Evolutionary conservation across 768 basidiomycete genomes (phyloP).

Genomic region (Boletales sp.): DNA sequence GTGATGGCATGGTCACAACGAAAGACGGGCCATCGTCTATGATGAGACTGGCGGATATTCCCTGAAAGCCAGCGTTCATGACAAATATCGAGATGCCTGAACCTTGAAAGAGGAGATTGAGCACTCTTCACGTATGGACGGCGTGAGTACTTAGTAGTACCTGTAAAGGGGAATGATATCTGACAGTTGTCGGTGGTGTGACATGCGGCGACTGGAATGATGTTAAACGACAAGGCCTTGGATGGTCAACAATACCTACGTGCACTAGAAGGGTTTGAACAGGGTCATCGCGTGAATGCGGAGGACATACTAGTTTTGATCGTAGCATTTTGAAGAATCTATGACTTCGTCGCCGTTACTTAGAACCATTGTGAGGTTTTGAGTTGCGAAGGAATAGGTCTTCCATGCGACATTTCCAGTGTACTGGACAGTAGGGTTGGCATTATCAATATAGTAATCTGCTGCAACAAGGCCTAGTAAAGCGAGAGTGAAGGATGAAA

Average conservation of each 20-base stretch:
- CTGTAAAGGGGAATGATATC: conserved; percentile 14
- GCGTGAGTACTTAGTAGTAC: not conserved
- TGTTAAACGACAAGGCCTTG: not conserved
- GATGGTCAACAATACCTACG: conserved; percentile 3
- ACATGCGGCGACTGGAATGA: conserved; percentile 9
- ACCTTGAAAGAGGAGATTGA: conserved; percentile 4
- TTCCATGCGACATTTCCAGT: not conserved
- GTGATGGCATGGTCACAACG: conserved; percentile 1
- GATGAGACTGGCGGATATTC: conserved; percentile 6
- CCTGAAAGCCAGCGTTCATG: conserved; percentile 10
- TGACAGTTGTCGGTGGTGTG: not conserved
- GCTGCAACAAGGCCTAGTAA: not conserved
- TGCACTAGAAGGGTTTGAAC: not conserved
- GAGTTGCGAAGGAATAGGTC: conserved; percentile 1
- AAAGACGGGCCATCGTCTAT: conserved; percentile 6
- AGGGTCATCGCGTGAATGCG: too few relatives aligned
- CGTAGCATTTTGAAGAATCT: conserved; percentile 13
- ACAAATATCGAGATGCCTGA: conserved; percentile 16
- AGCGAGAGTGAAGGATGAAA: not conserved
- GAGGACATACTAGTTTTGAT: conserved; percentile 11
- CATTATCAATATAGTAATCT: conserved; percentile 14
- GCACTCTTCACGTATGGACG: too few relatives aligned
- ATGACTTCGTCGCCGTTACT: not conserved
- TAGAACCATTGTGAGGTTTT: not conserved
- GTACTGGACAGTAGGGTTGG: not conserved